Percentiles rank a stretch among this genome's conserved stretches.
These are phyloP conservation scores for Coemansia sp. DNA, from an alignment of 192 early-diverging fungal species.

Conservation along the genomic window DNA sequence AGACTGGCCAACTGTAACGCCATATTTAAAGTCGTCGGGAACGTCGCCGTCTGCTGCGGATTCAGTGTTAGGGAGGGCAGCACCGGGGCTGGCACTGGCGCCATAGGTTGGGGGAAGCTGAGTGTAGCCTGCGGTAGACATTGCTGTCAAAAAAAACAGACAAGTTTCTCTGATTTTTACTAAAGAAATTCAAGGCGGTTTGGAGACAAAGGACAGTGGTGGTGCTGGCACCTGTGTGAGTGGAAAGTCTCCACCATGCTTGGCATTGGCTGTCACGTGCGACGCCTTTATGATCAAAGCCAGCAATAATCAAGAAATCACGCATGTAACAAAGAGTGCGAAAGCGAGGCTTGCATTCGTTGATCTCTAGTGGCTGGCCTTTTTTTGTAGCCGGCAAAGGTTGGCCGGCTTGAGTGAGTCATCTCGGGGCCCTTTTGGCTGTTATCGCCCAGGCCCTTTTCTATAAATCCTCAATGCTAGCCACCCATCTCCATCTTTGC, in stretches of 20 bases:
- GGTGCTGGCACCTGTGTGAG: neutral
- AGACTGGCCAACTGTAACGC: conserved; percentile 49
- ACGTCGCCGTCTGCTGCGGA: conserved; percentile 30
- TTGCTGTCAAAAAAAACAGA: conserved; percentile 11
- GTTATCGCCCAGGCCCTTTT: neutral
- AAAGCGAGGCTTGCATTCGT: neutral
- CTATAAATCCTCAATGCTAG: neutral
- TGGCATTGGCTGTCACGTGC: neutral
- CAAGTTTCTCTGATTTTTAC: neutral
- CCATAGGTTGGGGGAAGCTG: conserved; percentile 42
- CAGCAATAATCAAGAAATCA: neutral
- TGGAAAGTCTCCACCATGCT: neutral
- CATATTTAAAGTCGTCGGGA: conserved; percentile 58
- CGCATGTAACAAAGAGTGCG: neutral
- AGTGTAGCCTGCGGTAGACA: conserved; percentile 45
- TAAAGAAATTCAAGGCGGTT: neutral
- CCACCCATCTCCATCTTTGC: neutral
- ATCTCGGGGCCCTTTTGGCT: neutral
- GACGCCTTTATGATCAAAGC: neutral
- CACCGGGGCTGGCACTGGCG: conserved; percentile 2
- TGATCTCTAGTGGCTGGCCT: neutral
- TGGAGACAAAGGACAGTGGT: neutral
- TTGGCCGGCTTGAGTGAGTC: neutral
- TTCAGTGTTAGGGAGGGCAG: neutral
- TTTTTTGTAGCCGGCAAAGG: neutral